Evolutionary conservation across 2,329 filamentous ascomycete species (phyloP).

Genomic region (Fusarium temperatum): DNA sequence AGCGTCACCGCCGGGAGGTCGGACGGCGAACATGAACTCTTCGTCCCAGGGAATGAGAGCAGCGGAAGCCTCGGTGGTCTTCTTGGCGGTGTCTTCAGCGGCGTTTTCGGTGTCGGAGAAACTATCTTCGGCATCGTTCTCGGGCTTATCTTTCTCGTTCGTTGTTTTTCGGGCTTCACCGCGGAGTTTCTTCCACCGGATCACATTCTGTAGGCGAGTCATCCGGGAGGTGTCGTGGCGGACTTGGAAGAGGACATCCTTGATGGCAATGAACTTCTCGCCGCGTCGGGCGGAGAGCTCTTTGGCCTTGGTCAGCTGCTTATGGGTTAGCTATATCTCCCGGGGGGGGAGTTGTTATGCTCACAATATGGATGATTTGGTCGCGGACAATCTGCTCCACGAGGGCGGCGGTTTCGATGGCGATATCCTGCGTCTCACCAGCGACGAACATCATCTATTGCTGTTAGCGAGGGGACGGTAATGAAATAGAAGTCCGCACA

Average conservation of each 20-base stretch:
- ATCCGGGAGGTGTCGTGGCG: constrained; percentile 95
- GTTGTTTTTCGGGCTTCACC: constrained; percentile 72
- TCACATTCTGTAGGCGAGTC: constrained; percentile 88
- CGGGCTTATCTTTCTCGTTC: constrained; percentile 73
- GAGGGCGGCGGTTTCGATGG: constrained; percentile 86
- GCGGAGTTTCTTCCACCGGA: constrained; percentile 97
- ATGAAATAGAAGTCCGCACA: rapidly evolving
- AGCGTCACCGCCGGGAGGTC: constrained; percentile 76
- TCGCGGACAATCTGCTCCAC: constrained; percentile 97
- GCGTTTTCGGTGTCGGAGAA: constrained; percentile 64
- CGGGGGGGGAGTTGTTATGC: constrained; percentile 4
- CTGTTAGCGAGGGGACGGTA: rapidly evolving
- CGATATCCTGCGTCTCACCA: constrained; percentile 44
- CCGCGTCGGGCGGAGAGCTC: constrained; percentile 89
- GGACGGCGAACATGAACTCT: constrained; percentile 84
- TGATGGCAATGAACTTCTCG: constrained; percentile 85
- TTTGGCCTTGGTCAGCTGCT: constrained; percentile 82
- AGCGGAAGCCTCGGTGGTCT: constrained; percentile 80
- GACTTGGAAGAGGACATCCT: constrained; percentile 94
- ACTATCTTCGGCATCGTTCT: constrained; percentile 78
- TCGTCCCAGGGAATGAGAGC: constrained; percentile 95
- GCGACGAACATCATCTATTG: constrained; percentile 33
- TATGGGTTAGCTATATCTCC: background rate
- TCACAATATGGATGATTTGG: constrained; percentile 90
- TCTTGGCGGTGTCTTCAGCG: constrained; percentile 69